Percentiles rank a stretch among this genome's conserved stretches.
Conservation (phyloP, 306 rosid species). For the Cicer chorassanicum region DNA sequence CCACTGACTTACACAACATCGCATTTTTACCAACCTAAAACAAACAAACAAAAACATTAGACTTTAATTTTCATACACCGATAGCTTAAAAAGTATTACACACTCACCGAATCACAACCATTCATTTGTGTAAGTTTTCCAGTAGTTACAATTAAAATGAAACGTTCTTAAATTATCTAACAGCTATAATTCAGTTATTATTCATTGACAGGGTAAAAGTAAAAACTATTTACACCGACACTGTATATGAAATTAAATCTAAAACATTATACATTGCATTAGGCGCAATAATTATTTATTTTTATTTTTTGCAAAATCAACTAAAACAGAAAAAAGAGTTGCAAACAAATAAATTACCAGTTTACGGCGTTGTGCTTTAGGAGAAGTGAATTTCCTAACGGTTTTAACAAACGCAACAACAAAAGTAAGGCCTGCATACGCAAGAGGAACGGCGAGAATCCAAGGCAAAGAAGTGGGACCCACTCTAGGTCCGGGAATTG, state of each 20-base stretch:
- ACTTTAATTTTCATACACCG: too few relatives aligned
- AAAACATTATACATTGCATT: neutral
- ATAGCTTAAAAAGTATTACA: too few relatives aligned
- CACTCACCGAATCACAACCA: too few relatives aligned
- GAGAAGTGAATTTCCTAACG: conserved; percentile 71
- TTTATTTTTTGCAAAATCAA: neutral
- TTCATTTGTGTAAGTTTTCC: too few relatives aligned
- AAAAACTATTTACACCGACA: too few relatives aligned
- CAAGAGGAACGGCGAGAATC: conserved; percentile 88
- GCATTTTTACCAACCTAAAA: conserved; percentile 84
- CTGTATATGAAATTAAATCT: too few relatives aligned
- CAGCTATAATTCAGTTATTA: too few relatives aligned
- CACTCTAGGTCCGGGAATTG: conserved; percentile 91
- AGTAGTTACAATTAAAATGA: too few relatives aligned
- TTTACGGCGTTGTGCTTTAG: conserved; percentile 79
- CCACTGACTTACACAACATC: conserved; percentile 64
- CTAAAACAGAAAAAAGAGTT: neutral
- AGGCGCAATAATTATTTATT: neutral
- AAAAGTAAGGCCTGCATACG: conserved; percentile 73
- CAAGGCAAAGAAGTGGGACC: conserved; percentile 86
- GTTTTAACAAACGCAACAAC: conserved; percentile 79
- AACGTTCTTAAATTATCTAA: too few relatives aligned
- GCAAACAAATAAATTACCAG: conserved; percentile 50
- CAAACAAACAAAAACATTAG: neutral
- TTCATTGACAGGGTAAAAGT: too few relatives aligned